Base-by-base conservation (phyloP, 2,329 filamentous ascomycete genomes). In the Emydomyces testavorans region DNA sequence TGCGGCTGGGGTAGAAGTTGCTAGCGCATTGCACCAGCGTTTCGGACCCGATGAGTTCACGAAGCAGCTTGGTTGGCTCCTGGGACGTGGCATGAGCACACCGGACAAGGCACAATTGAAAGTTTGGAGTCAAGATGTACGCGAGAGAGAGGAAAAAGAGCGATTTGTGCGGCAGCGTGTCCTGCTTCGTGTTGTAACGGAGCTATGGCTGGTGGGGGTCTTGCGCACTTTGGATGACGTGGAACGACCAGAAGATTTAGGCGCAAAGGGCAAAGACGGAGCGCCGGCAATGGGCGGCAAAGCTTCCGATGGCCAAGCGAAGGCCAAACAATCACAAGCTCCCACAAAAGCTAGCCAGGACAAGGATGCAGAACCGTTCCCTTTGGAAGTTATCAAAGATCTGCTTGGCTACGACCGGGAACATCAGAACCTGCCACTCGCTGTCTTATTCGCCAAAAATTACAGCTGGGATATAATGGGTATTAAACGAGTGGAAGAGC, bases 381-480 rank as follows among this genome's bases (percentile, higher is more conserved):
- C 93, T 2, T 73, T 98, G 16, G 92, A 98, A 64, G 90, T 96
- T n/a, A 71, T 98, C 34, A 98, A 98, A 68, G 93, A 98, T 62
- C 77, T 98, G 54, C 76, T 98, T 13, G 88, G 89, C 6, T 83
- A 96, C 61, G 92, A 98, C 63, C 80, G 88, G 48, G 90, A 98
- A 57, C 92, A 96, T 61, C 73, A 79, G 48, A 98, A 96, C 60
- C 69, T 98, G 36, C 88, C 92, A 1, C 71, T 98, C 38, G 83
- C 95, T 4, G 92, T 96, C 44, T 77, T 94, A 11, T 98, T 98
- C 60, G 89, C 94, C 56, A 98, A 95, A 69, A 82, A 85, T 15
- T 98, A 96, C 59, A 83, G 84, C 53, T 98, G 90, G 89, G 93
- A 98, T 67, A 78, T 96, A 29, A 70, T 98, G 11, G 92, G 92